phyloP scores from a whole-genome alignment of 371 early-diverging fungal genomes.

The Mucor saturninus region DNA sequence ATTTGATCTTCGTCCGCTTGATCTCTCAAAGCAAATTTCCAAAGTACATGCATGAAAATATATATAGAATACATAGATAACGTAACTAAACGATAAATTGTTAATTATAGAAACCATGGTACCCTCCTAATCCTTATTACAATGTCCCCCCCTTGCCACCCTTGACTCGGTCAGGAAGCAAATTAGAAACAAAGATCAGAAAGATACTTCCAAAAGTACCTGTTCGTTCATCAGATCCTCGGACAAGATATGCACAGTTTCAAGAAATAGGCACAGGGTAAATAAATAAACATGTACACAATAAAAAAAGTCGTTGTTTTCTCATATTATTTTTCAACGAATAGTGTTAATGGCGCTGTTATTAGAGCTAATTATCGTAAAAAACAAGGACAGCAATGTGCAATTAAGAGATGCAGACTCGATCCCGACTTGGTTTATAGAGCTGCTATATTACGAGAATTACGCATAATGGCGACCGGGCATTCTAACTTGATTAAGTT shows the following conservation, averaged over 20 bases:
- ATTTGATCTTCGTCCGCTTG: constrained; percentile 38
- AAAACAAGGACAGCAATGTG: constrained; percentile 39
- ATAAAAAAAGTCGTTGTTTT: not conserved
- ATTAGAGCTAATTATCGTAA: constrained; percentile 42
- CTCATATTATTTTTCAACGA: not conserved
- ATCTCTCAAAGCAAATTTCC: constrained; percentile 39
- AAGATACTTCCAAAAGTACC: constrained; percentile 46
- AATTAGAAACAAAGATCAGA: constrained; percentile 45
- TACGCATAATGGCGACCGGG: constrained; percentile 50
- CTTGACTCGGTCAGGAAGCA: constrained; percentile 35
- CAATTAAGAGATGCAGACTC: constrained; percentile 52
- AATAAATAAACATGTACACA: constrained; percentile 3
- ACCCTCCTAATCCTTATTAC: constrained; percentile 49
- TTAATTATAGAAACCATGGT: constrained; percentile 48
- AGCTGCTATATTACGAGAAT: constrained; percentile 50
- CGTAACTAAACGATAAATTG: not conserved
- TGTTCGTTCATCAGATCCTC: constrained; percentile 42
- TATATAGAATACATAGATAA: not conserved
- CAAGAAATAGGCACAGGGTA: constrained; percentile 61
- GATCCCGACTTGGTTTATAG: constrained; percentile 52
- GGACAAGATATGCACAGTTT: constrained; percentile 44
- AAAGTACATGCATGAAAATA: constrained; percentile 30
- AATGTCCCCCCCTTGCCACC: constrained; percentile 44
- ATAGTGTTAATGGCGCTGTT: constrained; percentile 56
- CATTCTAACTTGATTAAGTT: constrained; percentile 39